Percentiles rank a stretch among this genome's conserved stretches.
phyloP scores from a whole-genome alignment of 2,329 filamentous ascomycete species.

The Zymoseptoria brevis region DNA sequence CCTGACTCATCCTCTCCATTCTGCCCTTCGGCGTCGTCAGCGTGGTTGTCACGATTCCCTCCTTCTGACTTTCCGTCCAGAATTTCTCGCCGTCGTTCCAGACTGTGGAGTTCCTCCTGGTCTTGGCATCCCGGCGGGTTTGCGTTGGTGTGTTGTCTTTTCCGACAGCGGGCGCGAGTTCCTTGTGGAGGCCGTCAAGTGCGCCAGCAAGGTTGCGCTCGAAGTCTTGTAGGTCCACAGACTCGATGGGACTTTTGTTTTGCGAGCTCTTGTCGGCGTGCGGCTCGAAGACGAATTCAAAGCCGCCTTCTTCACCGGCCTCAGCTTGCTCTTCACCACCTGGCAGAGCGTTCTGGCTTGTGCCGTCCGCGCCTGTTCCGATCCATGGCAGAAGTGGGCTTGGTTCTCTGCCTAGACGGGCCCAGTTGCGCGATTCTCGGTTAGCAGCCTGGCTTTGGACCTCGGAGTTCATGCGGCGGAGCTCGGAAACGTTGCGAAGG shows the following conservation, averaged over 20 bases:
- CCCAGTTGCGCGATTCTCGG: slow-evolving; percentile 31
- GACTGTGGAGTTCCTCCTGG: slow-evolving; percentile 39
- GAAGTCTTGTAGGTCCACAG: slow-evolving; percentile 10
- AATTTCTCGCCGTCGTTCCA: slow-evolving; percentile 30
- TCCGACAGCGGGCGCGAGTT: slow-evolving; percentile 4
- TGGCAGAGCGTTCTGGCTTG: not conserved
- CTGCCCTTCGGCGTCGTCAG: slow-evolving; percentile 1
- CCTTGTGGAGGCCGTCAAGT: slow-evolving; percentile 19
- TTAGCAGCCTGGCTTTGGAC: slow-evolving; percentile 14
- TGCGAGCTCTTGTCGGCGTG: not conserved
- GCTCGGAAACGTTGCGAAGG: slow-evolving; percentile 32
- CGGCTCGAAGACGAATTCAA: slow-evolving; percentile 22
- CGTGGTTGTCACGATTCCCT: not conserved
- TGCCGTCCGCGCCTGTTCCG: slow-evolving; percentile 3
- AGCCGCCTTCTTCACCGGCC: slow-evolving; percentile 10
- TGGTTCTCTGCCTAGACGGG: slow-evolving; percentile 35
- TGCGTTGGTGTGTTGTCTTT: not conserved
- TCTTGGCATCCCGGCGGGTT: not conserved
- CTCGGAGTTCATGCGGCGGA: slow-evolving; percentile 40
- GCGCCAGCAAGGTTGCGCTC: slow-evolving; percentile 21
- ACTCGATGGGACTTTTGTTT: not conserved
- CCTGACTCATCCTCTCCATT: slow-evolving; percentile 2
- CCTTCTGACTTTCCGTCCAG: slow-evolving; percentile 14
- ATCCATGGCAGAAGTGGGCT: slow-evolving; percentile 28
- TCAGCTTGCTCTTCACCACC: not conserved